Conservation (phyloP, 2,329 filamentous ascomycete genomes). For the Ceratocystis albifundus region DNA sequence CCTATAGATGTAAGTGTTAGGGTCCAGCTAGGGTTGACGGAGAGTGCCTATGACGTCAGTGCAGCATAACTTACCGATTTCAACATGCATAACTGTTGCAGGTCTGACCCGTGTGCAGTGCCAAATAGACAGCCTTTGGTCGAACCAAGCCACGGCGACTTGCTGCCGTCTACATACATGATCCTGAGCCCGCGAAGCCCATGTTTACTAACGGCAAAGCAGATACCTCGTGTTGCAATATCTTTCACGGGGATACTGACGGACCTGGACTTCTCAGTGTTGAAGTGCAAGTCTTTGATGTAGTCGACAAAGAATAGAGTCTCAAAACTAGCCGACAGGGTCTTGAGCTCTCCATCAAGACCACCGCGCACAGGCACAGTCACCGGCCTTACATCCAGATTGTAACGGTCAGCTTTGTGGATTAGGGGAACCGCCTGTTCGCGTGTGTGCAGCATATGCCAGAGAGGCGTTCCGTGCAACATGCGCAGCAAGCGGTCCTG, state of each 20-base stretch:
- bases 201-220: slow-evolving; percentile 22
- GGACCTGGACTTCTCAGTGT: not conserved
- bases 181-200: slow-evolving; percentile 21
- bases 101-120: slow-evolving; percentile 16
- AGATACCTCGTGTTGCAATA: slow-evolving; percentile 14
- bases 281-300: slow-evolving; percentile 18
- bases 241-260: slow-evolving; percentile 11
- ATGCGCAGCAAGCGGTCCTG: slow-evolving; percentile 14
- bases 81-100: slow-evolving; percentile 20
- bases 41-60: not conserved
- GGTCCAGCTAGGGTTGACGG: not conserved
- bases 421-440: slow-evolving; percentile 20
- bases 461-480: slow-evolving; percentile 15
- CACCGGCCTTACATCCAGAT: slow-evolving; percentile 16
- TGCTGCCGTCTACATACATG: slow-evolving; percentile 20
- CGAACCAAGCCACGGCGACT: slow-evolving; percentile 20
- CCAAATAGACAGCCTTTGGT: slow-evolving; percentile 21
- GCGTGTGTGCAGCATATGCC: slow-evolving; percentile 20
- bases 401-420: slow-evolving; percentile 17
- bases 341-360: slow-evolving; percentile 5
- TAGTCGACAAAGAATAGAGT: slow-evolving; percentile 22
- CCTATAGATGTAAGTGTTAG: not conserved
- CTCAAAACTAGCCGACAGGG: slow-evolving; percentile 16
- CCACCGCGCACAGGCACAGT: slow-evolving; percentile 14
- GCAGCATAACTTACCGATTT: slow-evolving; percentile 11